Evolutionary conservation across 768 basidiomycete species (phyloP).

Genomic region (Saitozyma sp.): DNA sequence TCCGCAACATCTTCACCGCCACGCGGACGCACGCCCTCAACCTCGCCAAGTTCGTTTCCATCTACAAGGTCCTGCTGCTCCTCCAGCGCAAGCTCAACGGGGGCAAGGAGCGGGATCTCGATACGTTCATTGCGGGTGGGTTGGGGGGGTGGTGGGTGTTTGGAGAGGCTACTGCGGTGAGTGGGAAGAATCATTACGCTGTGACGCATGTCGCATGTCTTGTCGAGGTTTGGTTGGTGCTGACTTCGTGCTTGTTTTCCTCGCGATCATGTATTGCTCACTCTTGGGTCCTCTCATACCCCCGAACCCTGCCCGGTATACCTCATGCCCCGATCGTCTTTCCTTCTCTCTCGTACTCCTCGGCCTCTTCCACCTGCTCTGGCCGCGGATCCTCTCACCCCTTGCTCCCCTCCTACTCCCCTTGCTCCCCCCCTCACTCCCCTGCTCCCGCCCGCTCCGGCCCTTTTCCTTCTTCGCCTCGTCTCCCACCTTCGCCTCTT

Average conservation of each 20-base stretch:
- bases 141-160: slow-evolving; percentile 73
- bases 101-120: slow-evolving; percentile 75
- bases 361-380: no score
- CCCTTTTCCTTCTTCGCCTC: no score
- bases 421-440: neutral
- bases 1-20: slow-evolving; percentile 67
- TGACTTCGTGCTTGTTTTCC: neutral
- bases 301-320: no score
- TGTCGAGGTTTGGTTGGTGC: neutral
- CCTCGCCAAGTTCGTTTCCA: slow-evolving; percentile 86
- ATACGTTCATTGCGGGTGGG: slow-evolving; percentile 90
- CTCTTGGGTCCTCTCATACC: neutral
- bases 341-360: no score
- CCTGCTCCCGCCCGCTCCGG: neutral
- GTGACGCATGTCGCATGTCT: neutral
- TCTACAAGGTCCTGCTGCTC: slow-evolving; percentile 85
- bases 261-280: neutral
- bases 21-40: slow-evolving; percentile 89
- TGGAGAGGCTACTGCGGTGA: slow-evolving; percentile 55
- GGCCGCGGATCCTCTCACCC: no score
- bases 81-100: slow-evolving; percentile 73
- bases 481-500: no score
- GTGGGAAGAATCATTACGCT: slow-evolving; percentile 6
- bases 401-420: neutral
- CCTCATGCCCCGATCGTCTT: no score